phyloP scores from a whole-genome alignment of 1,139 yeast genomes.

The Spencermartinsiella ligniputridi region DNA sequence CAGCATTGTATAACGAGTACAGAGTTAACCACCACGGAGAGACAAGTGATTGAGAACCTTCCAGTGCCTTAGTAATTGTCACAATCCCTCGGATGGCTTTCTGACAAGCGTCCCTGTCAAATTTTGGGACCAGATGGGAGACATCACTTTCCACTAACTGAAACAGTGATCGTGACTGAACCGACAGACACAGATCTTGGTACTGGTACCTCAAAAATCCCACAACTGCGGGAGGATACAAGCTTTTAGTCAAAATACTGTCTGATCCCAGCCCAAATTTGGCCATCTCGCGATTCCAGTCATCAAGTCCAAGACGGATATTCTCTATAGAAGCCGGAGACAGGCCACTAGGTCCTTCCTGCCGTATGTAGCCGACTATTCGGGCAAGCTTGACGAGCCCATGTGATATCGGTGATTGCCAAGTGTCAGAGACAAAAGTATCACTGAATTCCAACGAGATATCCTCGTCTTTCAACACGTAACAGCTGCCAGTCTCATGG shows the following conservation, averaged over 20 bases:
- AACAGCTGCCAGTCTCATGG: conserved; percentile 50
- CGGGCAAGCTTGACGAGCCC: conserved; percentile 20
- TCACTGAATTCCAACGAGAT: conserved; percentile 37
- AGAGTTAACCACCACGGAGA: conserved; percentile 56
- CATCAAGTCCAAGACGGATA: neutral
- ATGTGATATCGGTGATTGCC: conserved; percentile 46
- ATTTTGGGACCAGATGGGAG: neutral
- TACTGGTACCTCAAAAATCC: neutral
- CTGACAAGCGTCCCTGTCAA: neutral
- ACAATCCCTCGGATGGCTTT: neutral
- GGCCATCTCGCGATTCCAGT: conserved; percentile 2
- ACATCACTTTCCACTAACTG: neutral
- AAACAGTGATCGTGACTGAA: conserved; percentile 1
- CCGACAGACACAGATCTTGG: conserved; percentile 1
- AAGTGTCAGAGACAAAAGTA: conserved; percentile 40
- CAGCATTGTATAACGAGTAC: conserved; percentile 44
- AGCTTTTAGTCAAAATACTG: neutral
- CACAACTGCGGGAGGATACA: neutral
- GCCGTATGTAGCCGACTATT: neutral
- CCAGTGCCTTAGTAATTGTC: neutral
- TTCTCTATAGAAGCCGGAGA: neutral
- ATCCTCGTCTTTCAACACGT: conserved; percentile 43
- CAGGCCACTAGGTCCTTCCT: neutral
- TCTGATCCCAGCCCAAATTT: neutral
- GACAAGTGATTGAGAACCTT: conserved; percentile 12